phyloP scores from a whole-genome alignment of 495 filamentous ascomycete genomes.

The Aspergillus bertholletiae region DNA sequence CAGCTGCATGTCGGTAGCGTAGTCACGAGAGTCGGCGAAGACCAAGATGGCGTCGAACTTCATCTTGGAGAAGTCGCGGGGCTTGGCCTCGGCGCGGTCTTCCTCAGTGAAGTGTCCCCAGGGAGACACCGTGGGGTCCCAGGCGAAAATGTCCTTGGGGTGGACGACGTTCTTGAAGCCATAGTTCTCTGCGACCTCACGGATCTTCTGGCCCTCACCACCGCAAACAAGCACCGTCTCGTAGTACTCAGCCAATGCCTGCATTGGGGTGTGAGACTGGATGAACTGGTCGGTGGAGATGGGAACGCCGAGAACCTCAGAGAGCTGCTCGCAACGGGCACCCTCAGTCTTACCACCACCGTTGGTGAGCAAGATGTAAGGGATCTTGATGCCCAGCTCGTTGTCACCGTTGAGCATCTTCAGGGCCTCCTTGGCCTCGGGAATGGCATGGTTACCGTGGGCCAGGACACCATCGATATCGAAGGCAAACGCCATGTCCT shows the following conservation, averaged over 20 bases:
- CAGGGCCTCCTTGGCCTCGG: constrained; percentile 80
- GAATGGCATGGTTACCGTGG: constrained; percentile 74
- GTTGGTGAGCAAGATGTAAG: constrained; percentile 92
- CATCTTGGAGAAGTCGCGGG: constrained; percentile 61
- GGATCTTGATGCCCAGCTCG: constrained; percentile 78
- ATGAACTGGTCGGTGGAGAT: constrained; percentile 89
- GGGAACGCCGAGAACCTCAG: constrained; percentile 64
- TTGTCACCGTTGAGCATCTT: constrained; percentile 84
- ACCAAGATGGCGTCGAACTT: constrained; percentile 83
- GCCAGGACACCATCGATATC: constrained; percentile 91
- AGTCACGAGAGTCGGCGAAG: constrained; percentile 80
- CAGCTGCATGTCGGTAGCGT: constrained; percentile 79
- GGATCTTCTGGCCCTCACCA: constrained; percentile 86
- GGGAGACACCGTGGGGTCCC: constrained; percentile 75
- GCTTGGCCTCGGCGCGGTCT: constrained; percentile 63
- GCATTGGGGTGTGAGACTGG: constrained; percentile 92
- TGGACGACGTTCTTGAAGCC: constrained; percentile 87
- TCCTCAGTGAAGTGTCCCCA: constrained; percentile 70
- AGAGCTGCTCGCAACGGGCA: constrained; percentile 76
- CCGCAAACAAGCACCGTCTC: constrained; percentile 81
- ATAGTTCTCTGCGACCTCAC: constrained; percentile 79
- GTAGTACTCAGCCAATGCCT: constrained; percentile 79
- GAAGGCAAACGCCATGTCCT: constrained; percentile 82
- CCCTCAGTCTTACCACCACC: constrained; percentile 87
- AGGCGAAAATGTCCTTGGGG: constrained; percentile 85